Evolutionary conservation across 805 yeast species (phyloP).

Genomic region (Yamadazyma phyllophila): DNA sequence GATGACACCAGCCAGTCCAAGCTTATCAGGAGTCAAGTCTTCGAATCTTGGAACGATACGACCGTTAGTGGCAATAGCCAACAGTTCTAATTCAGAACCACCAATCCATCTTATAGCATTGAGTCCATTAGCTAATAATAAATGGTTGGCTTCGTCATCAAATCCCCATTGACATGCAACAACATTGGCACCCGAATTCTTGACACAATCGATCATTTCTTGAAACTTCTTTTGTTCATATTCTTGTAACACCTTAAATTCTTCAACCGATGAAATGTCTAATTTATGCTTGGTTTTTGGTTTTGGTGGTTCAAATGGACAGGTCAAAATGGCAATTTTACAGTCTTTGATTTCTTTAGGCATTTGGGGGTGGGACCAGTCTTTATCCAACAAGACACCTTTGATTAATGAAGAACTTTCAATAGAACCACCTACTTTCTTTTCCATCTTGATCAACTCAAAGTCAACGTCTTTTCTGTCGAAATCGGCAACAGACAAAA

Average conservation of each 20-base stretch:
- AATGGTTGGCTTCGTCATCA: slow-evolving; percentile 97
- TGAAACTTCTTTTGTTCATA: slow-evolving; percentile 89
- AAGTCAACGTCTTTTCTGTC: slow-evolving; percentile 95
- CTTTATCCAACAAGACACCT: slow-evolving; percentile 94
- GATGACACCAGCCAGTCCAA: slow-evolving; percentile 85
- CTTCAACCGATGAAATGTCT: slow-evolving; percentile 91
- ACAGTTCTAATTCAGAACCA: slow-evolving; percentile 90
- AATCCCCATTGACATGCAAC: slow-evolving; percentile 99
- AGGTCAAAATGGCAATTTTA: slow-evolving; percentile 90
- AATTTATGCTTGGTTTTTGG: slow-evolving; percentile 98
- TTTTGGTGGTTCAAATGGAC: slow-evolving; percentile 99
- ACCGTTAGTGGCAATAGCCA: slow-evolving; percentile 97
- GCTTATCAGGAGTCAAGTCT: slow-evolving; percentile 75
- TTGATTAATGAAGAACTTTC: slow-evolving; percentile 80
- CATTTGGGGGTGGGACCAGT: slow-evolving; percentile 98
- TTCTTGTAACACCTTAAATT: slow-evolving; percentile 83
- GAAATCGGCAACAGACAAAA: slow-evolving; percentile 85
- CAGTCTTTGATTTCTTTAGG: slow-evolving; percentile 76
- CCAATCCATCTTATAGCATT: slow-evolving; percentile 99
- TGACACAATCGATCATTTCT: slow-evolving; percentile 85
- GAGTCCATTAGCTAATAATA: slow-evolving; percentile 78
- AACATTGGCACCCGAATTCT: slow-evolving; percentile 88
- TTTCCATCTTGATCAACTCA: slow-evolving; percentile 92
- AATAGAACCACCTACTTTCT: slow-evolving; percentile 92
- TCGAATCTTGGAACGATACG: slow-evolving; percentile 97